Evolutionary conservation across 345 rosid species (phyloP).

Genomic region (Nephelium lappaceum): DNA sequence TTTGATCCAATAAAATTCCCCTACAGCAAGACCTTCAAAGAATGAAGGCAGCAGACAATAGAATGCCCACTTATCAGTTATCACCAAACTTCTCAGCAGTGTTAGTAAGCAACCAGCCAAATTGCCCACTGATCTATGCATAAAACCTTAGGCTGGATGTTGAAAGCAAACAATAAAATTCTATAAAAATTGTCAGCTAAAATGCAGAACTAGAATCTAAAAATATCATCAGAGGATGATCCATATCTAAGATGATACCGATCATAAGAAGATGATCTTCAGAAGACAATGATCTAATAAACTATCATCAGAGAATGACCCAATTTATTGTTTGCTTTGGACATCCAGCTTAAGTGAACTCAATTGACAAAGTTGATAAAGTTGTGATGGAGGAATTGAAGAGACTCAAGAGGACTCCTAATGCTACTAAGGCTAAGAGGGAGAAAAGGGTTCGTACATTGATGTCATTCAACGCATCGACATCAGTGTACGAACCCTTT

Average conservation of each 20-base stretch:
- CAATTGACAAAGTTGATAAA: too few species aligned
- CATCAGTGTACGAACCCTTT: constrained; percentile 68
- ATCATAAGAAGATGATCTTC: constrained; percentile 38
- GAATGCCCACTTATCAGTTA: constrained; percentile 9
- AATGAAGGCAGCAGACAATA: constrained; percentile 24
- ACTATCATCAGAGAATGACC: constrained; percentile 39
- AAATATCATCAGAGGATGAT: constrained; percentile 30
- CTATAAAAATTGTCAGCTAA: neutral
- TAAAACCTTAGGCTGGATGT: constrained; percentile 7
- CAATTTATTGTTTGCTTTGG: neutral
- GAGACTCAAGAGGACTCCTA: too few species aligned
- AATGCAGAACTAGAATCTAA: constrained; percentile 8
- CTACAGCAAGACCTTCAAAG: constrained; percentile 21
- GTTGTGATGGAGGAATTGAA: too few species aligned
- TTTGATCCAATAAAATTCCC: too few species aligned
- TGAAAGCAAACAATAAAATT: neutral
- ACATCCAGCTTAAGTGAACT: too few species aligned
- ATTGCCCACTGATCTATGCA: constrained; percentile 21
- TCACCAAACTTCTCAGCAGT: constrained; percentile 28
- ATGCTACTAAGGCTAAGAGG: too few species aligned
- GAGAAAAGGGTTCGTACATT: too few species aligned
- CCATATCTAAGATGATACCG: neutral
- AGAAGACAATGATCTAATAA: neutral
- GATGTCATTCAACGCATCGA: constrained; percentile 57
- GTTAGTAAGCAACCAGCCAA: constrained; percentile 14